phyloP scores from a whole-genome alignment of 306 rosid genomes.

The Cicer chorassanicum region DNA sequence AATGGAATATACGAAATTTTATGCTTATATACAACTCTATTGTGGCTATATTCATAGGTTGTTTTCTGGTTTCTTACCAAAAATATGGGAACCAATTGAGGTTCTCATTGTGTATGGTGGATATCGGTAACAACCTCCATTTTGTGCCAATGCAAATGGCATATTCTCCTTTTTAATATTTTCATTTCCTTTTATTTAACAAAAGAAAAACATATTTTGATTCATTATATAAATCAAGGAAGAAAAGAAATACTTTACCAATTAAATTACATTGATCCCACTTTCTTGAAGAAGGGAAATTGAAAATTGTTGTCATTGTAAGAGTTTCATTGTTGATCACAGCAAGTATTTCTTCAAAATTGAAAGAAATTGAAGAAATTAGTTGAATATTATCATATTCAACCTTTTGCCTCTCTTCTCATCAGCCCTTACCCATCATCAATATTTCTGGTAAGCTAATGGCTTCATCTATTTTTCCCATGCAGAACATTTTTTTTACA shows the following conservation, averaged over 20 bases:
- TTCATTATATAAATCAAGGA: not conserved
- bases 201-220: slow-evolving; percentile 5
- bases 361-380: not conserved
- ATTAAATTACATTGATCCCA: not conserved
- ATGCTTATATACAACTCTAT: not conserved
- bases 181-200: not conserved
- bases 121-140: not conserved
- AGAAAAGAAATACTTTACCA: not conserved
- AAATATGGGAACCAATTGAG: not conserved
- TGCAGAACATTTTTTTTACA: not conserved
- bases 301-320: not conserved
- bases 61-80: not conserved
- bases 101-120: not conserved
- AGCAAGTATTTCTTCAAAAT: slow-evolving; percentile 1
- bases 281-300: not conserved
- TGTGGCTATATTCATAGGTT: not conserved
- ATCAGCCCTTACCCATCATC: not conserved
- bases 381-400: not conserved
- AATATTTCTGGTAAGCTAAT: slow-evolving; percentile 7
- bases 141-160: not conserved
- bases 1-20: slow-evolving; percentile 2
- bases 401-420: not conserved
- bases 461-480: not conserved
- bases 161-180: slow-evolving; percentile 1
- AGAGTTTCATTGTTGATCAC: slow-evolving; percentile 14